Evolutionary conservation across 1,284 basidiomycete species (phyloP).

Genomic region (Malassezia dermatis): DNA sequence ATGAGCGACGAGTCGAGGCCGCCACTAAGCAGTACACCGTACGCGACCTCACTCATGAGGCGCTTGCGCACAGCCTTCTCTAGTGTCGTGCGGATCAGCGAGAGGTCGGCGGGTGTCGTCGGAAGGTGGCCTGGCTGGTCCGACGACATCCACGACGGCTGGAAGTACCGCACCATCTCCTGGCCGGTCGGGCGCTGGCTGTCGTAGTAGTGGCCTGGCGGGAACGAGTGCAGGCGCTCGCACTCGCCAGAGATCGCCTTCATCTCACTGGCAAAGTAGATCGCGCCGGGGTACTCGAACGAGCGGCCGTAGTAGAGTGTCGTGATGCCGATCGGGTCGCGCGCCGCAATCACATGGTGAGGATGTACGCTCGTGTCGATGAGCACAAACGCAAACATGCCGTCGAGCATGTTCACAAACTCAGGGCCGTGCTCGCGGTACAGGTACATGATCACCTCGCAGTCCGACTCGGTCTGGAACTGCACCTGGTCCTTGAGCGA

Average conservation of each 20-base stretch:
- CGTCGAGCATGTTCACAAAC: conserved; percentile 61
- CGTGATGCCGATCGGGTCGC: conserved; percentile 95
- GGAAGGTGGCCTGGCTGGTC: conserved; percentile 57
- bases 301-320: conserved; percentile 94
- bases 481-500: conserved; percentile 57
- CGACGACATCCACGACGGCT: conserved; percentile 47
- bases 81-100: conserved; percentile 57
- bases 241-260: conserved; percentile 87
- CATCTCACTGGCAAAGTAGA: conserved; percentile 92
- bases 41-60: conserved; percentile 97
- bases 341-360: conserved; percentile 80
- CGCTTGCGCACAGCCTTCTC: conserved; percentile 90
- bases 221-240: conserved; percentile 88
- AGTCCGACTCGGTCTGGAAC: conserved; percentile 97
- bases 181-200: conserved; percentile 36
- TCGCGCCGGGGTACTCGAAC: conserved; percentile 69
- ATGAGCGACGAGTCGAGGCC: conserved; percentile 94
- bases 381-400: conserved; percentile 97
- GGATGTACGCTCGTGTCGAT: conserved; percentile 85
- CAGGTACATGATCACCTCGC: conserved; percentile 76
- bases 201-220: conserved; percentile 73
- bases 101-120: conserved; percentile 60
- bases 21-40: conserved; percentile 88
- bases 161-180: conserved; percentile 48
- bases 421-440: conserved; percentile 48